phyloP scores from a whole-genome alignment of 2,329 filamentous ascomycete species.

The Cordyceps javanica region DNA sequence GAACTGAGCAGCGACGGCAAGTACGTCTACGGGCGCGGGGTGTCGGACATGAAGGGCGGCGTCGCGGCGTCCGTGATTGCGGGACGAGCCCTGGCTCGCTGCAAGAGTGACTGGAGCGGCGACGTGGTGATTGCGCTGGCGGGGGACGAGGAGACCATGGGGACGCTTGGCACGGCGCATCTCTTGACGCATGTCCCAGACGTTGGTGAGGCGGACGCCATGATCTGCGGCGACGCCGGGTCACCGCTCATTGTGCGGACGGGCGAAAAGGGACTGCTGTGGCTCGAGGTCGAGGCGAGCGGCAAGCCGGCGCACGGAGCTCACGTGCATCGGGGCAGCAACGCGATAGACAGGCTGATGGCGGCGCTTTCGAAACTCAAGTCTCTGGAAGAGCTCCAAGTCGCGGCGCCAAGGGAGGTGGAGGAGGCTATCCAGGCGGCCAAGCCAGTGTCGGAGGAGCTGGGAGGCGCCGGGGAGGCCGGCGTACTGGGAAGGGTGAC shows the following conservation, averaged over 20 bases:
- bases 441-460: slow-evolving; percentile 10
- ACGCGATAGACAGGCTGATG: slow-evolving; percentile 13
- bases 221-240: slow-evolving; percentile 15
- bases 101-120: slow-evolving; percentile 8
- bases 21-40: slow-evolving; percentile 13
- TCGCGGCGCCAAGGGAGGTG: background rate
- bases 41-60: slow-evolving; percentile 15
- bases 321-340: slow-evolving; percentile 13
- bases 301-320: slow-evolving; percentile 14
- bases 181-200: slow-evolving; percentile 9
- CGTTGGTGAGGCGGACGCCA: slow-evolving; percentile 8
- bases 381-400: slow-evolving; percentile 1
- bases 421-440: slow-evolving; percentile 1
- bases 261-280: slow-evolving; percentile 15
- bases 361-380: slow-evolving; percentile 8
- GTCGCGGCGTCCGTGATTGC: slow-evolving; percentile 14
- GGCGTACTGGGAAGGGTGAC: slow-evolving; percentile 7
- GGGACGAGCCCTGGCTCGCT: background rate
- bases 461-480: slow-evolving; percentile 13
- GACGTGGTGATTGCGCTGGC: slow-evolving; percentile 14
- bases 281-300: slow-evolving; percentile 12
- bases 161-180: slow-evolving; percentile 10
- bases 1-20: slow-evolving; percentile 11
- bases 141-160: slow-evolving; percentile 15
- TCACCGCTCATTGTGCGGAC: slow-evolving; percentile 10